Base-by-base conservation (phyloP, 345 rosid genomes). In the Eucalyptus curtisii region DNA sequence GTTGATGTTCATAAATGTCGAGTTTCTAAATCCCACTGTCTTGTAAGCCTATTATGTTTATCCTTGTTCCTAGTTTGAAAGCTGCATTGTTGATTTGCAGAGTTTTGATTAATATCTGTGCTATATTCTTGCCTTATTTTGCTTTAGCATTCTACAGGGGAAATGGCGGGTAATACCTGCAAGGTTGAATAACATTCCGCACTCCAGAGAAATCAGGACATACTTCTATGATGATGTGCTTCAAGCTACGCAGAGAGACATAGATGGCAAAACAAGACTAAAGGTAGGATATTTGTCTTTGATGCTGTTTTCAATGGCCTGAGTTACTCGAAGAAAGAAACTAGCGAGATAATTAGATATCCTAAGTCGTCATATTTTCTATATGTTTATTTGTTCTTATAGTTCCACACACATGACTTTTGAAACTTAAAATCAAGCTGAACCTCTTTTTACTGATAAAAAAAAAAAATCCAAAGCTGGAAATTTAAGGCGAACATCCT, bases 151-250 rank as follows among this genome's bases (percentile, higher is more conserved):
- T 90, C 89, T 94, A 64, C 93, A 95, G 99, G 97, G 91, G 47
- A 95, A 92, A 42, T 96, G 99, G 99, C 92, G 95, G 90, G 99
- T 97, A 90, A 93, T 97, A 91, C 98, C 99, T 11, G 95, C 98
- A 13, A 93, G 95, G 89, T 90, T 97, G 94, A 97, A 97, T 91
- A 95, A 97, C 89, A 93, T 96, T 91, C 99, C 99, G 90, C 99
- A 97, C 90, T 97, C 99, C 9, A 94, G 96, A 89, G 99, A 97
- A 91, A 96, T 96, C 89, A 93, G 99, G 91, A 91, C 91, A 66
- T 97, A 97, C 92, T 97, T 97, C 91, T 97, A 96, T 86, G 93
- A 95, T 50, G 99, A 97, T 93, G 98, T 97, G 86, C 93, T 96
- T 30, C 95, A 91, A 92, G 95, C 98, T 66, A 96, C 99, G 25